Percentiles rank a stretch among this genome's conserved stretches.
Evolutionary conservation across 306 rosid genomes (phyloP).

Genomic region (Rosa rugosa): DNA sequence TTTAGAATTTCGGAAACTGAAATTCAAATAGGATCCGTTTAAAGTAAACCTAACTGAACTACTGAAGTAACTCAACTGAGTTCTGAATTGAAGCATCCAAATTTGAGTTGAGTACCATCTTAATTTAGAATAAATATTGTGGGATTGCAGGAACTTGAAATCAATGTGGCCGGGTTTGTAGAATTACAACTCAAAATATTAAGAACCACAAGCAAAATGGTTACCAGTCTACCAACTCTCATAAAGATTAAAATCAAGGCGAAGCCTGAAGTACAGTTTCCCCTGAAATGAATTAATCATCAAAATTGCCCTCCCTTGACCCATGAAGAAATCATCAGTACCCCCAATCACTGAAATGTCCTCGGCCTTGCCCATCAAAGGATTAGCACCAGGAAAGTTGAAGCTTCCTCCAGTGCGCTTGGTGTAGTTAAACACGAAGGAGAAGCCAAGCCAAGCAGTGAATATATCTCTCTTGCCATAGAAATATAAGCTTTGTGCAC

Average conservation of each 20-base stretch:
- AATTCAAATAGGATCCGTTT: neutral
- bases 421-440: conserved; percentile 54
- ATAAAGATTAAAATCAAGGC: conserved; percentile 47
- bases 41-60: neutral
- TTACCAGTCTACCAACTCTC: conserved; percentile 44
- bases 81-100: neutral
- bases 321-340: conserved; percentile 73
- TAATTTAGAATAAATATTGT: neutral
- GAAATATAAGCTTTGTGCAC: conserved; percentile 61
- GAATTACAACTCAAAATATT: neutral
- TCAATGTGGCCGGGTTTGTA: neutral
- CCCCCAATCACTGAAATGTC: conserved; percentile 63
- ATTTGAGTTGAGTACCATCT: neutral
- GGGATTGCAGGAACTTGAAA: neutral
- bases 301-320: conserved; percentile 61
- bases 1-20: neutral
- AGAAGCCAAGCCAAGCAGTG: conserved; percentile 66
- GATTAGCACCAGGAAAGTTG: conserved; percentile 67
- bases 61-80: neutral
- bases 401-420: conserved; percentile 49
- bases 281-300: conserved; percentile 60
- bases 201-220: neutral
- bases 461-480: conserved; percentile 49
- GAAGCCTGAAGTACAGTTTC: conserved; percentile 61
- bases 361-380: conserved; percentile 55